Base-by-base conservation (phyloP, 208 protist species). In the Leishmania mexicana region DNA sequence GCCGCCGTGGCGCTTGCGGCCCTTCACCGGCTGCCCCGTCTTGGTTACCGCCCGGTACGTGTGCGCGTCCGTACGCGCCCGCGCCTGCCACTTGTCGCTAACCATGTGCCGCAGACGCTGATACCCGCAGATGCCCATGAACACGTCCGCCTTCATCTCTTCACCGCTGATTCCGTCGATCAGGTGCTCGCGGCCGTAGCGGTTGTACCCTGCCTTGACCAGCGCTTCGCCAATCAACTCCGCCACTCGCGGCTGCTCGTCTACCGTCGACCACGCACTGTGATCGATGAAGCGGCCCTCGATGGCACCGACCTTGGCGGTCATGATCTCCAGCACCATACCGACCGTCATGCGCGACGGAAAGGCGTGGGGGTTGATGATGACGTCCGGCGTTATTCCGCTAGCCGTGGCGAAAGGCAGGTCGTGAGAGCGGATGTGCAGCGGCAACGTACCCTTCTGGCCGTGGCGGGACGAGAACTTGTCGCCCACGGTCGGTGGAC, bases 311-410 rank as follows among this genome's bases (percentile, higher is more conserved):
- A 97, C 79, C 90, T 99, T 99, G 45, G 91, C 97, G 0, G 99
- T 96, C 93, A 99, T 98, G 78, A 93, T 97, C 87, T 99, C 99
- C 65, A 99, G 90, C 76, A 99, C 89, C 98, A 99, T 99, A 70
- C 99, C 99, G 68, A 99, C 99, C 19, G 99, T 99, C 99, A 99
- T 99, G 87, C 99, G 99, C 10, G 99, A 99, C 47, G 99, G 99
- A 91, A 99, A 99, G 84, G 99, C 99, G 89, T 99, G 99, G 47
- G 99, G 99, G 93, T 99, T 99, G 90, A 99, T 99, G 88, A 99
- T 98, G 73, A 99, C 92, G 88, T 99, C 99, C 10, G 99, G 99
- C 7, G 90, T 97, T 76, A 99, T 97, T 81, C 99, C 99, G 80
- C 79, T 91, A 45, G 98, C 93, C 51, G 91, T 96, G 81, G 88